phyloP scores from a whole-genome alignment of 768 basidiomycete genomes.

The Phlegmacium glaucopus region DNA sequence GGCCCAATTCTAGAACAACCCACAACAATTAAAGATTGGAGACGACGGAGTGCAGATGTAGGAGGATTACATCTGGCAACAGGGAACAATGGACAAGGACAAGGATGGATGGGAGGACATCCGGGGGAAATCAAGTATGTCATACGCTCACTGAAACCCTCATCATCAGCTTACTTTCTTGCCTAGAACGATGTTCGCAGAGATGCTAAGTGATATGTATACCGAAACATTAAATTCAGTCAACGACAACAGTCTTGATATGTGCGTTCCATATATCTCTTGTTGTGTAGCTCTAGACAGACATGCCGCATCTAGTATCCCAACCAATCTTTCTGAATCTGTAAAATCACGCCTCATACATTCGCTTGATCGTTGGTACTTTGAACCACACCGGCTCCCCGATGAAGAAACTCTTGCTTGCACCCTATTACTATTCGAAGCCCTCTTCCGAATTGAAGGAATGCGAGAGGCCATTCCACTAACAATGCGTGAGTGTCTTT shows the following conservation, averaged over 20 bases:
- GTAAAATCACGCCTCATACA: slow-evolving; percentile 63
- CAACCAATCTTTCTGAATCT: slow-evolving; percentile 42
- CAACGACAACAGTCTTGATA: slow-evolving; percentile 45
- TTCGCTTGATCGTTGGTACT: slow-evolving; percentile 78
- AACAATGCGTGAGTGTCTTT: slow-evolving; percentile 48
- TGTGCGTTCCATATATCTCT: slow-evolving; percentile 30
- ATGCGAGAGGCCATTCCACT: slow-evolving; percentile 57
- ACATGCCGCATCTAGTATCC: slow-evolving; percentile 30
- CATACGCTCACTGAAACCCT: slow-evolving; percentile 5
- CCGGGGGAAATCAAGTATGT: slow-evolving; percentile 48
- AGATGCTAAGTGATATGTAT: slow-evolving; percentile 82
- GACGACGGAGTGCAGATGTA: slow-evolving; percentile 80
- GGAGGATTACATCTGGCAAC: slow-evolving; percentile 86
- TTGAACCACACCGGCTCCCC: slow-evolving; percentile 81
- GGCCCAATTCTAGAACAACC: slow-evolving; percentile 5
- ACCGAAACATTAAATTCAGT: slow-evolving; percentile 74
- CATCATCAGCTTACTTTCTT: not conserved
- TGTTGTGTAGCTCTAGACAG: not conserved
- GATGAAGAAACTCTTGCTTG: slow-evolving; percentile 82
- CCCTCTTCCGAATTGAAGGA: slow-evolving; percentile 75
- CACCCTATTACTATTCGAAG: slow-evolving; percentile 84
- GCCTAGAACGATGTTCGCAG: slow-evolving; percentile 64
- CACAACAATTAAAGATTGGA: slow-evolving; percentile 20
- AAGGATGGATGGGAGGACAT: slow-evolving; percentile 64
- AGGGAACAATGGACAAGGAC: slow-evolving; percentile 54